Percentiles rank a stretch among this genome's conserved stretches.
These are phyloP conservation scores for Asterophora lycoperdoides DNA, from an alignment of 768 basidiomycete species.

Conservation along the genomic window DNA sequence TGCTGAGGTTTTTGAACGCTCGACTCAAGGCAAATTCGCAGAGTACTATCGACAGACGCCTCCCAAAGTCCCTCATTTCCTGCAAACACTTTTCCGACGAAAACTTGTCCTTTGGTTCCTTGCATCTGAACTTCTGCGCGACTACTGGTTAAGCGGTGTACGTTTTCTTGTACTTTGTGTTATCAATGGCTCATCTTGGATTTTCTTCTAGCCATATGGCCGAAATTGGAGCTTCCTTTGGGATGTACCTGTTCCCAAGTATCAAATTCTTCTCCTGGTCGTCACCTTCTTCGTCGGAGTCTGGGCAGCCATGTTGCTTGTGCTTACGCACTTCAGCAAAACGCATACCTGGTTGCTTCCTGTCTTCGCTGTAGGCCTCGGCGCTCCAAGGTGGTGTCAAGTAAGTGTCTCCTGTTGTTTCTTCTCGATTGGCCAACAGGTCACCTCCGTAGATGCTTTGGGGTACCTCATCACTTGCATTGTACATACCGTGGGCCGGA, in stretches of 20 bases:
- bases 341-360: slow-evolving; percentile 94
- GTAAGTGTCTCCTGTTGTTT: slow-evolving; percentile 28
- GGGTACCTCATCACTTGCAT: slow-evolving; percentile 90
- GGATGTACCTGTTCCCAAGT: slow-evolving; percentile 77
- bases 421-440: background rate
- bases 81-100: slow-evolving; percentile 82
- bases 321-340: slow-evolving; percentile 85
- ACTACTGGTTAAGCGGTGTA: slow-evolving; percentile 88
- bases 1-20: background rate
- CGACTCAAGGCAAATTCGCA: slow-evolving; percentile 23
- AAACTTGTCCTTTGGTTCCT: slow-evolving; percentile 96
- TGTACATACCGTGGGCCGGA: slow-evolving; percentile 95
- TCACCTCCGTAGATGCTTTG: slow-evolving; percentile 64
- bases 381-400: slow-evolving; percentile 94
- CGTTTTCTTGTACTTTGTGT: slow-evolving; percentile 23
- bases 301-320: slow-evolving; percentile 70
- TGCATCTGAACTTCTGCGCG: slow-evolving; percentile 85
- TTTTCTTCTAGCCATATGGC: slow-evolving; percentile 67
- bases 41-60: slow-evolving; percentile 92
- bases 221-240: slow-evolving; percentile 95
- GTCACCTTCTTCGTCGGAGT: slow-evolving; percentile 82
- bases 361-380: slow-evolving; percentile 92
- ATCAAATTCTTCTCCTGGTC: slow-evolving; percentile 78
- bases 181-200: slow-evolving; percentile 9
- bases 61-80: slow-evolving; percentile 91